Percentiles rank a stretch among this genome's conserved stretches.
Evolutionary conservation across 208 protist species (phyloP).

Genomic region (Wallacemonas collosoma): DNA sequence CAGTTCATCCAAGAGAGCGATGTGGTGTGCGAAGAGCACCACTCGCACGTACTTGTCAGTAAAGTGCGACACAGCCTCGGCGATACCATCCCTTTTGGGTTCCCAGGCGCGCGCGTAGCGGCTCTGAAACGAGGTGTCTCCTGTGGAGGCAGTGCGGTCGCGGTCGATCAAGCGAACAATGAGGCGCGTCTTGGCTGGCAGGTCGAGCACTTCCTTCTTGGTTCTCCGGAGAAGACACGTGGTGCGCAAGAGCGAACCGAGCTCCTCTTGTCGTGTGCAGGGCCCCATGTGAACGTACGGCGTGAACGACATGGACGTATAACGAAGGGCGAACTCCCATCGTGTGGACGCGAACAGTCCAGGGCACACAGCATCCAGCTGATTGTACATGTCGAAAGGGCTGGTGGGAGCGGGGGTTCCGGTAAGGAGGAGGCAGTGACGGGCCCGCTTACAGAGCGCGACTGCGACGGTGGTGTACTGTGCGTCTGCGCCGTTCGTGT

Average conservation of each 20-base stretch:
- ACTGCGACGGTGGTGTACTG: slow-evolving; percentile 61
- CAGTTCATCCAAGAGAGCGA: slow-evolving; percentile 57
- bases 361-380: slow-evolving; percentile 59
- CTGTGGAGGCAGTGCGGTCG: too few relatives aligned
- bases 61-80: slow-evolving; percentile 60
- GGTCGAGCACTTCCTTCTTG: slow-evolving; percentile 76
- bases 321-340: slow-evolving; percentile 76
- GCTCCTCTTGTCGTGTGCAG: slow-evolving; percentile 48
- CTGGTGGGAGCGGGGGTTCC: slow-evolving; percentile 65
- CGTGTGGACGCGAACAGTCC: slow-evolving; percentile 56
- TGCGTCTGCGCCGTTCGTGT: slow-evolving; percentile 54
- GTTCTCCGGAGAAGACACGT: slow-evolving; percentile 68
- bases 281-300: slow-evolving; percentile 57
- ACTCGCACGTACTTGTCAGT: slow-evolving; percentile 55
- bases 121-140: slow-evolving; percentile 42
- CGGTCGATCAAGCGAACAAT: slow-evolving; percentile 55
- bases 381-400: slow-evolving; percentile 84
- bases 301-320: slow-evolving; percentile 50
- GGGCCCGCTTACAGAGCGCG: slow-evolving; percentile 36
- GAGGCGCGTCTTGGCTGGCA: slow-evolving; percentile 68
- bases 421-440: slow-evolving; percentile 69
- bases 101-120: slow-evolving; percentile 64
- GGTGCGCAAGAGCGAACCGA: slow-evolving; percentile 42
- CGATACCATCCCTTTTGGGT: slow-evolving; percentile 55
- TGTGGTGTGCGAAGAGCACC: slow-evolving; percentile 83